Base-by-base conservation (phyloP, 2,329 filamentous ascomycete genomes). In the Colletotrichum sp. region DNA sequence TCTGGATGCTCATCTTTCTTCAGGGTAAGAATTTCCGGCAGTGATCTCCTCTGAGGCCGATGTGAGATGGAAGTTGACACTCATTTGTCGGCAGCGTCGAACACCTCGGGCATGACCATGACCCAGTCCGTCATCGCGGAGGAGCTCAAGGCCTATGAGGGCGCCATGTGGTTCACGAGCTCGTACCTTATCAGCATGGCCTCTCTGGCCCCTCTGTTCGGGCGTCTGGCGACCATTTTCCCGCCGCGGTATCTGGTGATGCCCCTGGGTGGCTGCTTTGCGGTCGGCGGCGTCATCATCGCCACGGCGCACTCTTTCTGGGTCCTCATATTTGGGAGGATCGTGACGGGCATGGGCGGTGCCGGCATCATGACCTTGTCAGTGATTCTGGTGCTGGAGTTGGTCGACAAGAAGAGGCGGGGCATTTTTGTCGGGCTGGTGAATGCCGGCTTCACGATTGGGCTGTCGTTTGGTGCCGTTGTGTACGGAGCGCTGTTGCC, bases 81-180 rank as follows among this genome's bases (percentile, higher is more conserved):
- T 74, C 19, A 73, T 63, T 63, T n/a, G 32, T 55, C 39, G 44
- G 8, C 75, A 89, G 89, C 90, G 8, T 86, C 90, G 77, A 97
- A 97, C 81, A 95, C 96, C 85, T 95, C 93, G 15, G 92, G 95
- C 79, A 93, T 98, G 81, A 94, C 94, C 8, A 96, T 95, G 72
- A 94, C 94, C 3, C 95, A 97, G 84, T 94, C 93, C 9, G 88
- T 88, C 66, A 95, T 98, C 78, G 94, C 95, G 3, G 90, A 89
- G 9, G 94, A 96, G 78, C 87, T 98, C 3, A 88, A 94, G 83
- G 91, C 94, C 2, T 96, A 95, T 80, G 91, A 93, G 72, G 87
- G 92, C 71, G 92, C 92, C 44, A 94, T 92, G 83, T 98, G 95
- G 95, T 95, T 97, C 82, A 95, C 94, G 9, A 95, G 94, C 36